These are phyloP conservation scores for Ophiostoma pallidulum DNA, from an alignment of 2,329 filamentous ascomycete genomes.

Conservation along the genomic window DNA sequence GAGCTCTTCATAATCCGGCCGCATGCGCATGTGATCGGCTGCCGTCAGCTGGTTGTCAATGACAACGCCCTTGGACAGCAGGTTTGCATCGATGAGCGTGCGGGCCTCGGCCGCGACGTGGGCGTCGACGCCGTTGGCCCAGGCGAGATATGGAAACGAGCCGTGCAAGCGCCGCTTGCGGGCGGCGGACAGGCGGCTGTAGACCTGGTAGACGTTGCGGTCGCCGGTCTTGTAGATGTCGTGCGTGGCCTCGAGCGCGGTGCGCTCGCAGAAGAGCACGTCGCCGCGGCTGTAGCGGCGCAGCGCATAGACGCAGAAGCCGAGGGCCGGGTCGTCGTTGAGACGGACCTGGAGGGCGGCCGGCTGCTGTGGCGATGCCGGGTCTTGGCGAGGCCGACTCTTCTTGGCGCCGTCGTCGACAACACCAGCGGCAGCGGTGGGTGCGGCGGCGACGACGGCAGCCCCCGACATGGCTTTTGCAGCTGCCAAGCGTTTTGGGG, in stretches of 20 bases:
- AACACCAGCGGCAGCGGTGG: too few relatives aligned
- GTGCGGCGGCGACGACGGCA: too few relatives aligned
- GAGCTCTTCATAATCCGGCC: conserved; percentile 14
- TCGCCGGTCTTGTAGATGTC: conserved; percentile 12
- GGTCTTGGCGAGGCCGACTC: too few relatives aligned
- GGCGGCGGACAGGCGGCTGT: neutral
- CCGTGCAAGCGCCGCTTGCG: conserved; percentile 14
- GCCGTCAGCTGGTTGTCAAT: conserved; percentile 12
- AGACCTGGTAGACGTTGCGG: conserved; percentile 14
- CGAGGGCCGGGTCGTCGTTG: conserved; percentile 16
- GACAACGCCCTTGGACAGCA: neutral
- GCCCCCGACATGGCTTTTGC: too few relatives aligned
- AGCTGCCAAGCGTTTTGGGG: too few relatives aligned
- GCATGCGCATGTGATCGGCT: conserved; percentile 16
- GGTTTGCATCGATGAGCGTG: conserved; percentile 10
- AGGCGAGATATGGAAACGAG: conserved; percentile 17
- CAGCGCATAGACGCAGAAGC: conserved; percentile 25
- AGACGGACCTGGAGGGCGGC: conserved; percentile 13
- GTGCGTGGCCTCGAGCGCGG: conserved; percentile 18
- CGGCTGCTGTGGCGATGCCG: neutral
- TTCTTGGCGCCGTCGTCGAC: too few relatives aligned
- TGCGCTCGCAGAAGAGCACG: conserved; percentile 21
- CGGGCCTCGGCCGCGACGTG: conserved; percentile 12
- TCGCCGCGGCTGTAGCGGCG: conserved; percentile 18
- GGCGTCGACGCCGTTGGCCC: conserved; percentile 14